Percentiles rank a stretch among this genome's conserved stretches.
phyloP scores from a whole-genome alignment of 257 asterid genomes.

The Gynochthodes officinalis region DNA sequence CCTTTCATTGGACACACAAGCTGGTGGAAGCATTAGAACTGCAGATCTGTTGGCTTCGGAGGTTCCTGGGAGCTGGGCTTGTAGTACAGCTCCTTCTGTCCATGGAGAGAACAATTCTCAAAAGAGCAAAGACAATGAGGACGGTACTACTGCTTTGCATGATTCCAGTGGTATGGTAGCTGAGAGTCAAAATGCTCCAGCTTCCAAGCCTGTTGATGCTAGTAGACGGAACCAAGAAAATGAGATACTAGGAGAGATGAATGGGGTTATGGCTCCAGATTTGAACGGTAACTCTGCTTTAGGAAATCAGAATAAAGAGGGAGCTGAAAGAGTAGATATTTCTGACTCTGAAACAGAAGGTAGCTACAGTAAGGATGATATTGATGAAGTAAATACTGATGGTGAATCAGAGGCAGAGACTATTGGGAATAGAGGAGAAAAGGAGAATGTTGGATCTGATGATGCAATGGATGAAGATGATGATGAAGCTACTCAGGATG shows the following conservation, averaged over 20 bases:
- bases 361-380: conserved; percentile 40
- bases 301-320: conserved; percentile 35
- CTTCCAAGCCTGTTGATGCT: conserved; percentile 33
- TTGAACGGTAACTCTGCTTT: conserved; percentile 50
- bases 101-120: conserved; percentile 73
- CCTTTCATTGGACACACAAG: conserved; percentile 60
- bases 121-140: conserved; percentile 34
- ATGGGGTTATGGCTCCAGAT: conserved; percentile 71
- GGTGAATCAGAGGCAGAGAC: conserved; percentile 62
- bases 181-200: conserved; percentile 55
- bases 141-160: conserved; percentile 34
- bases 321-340: conserved; percentile 35
- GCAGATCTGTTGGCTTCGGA: conserved; percentile 85
- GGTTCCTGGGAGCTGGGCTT: conserved; percentile 92
- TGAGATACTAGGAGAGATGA: conserved; percentile 65
- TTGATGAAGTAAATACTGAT: conserved; percentile 21
- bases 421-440: conserved; percentile 35
- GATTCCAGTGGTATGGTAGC: conserved; percentile 60
- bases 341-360: conserved; percentile 61
- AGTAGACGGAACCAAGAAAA: conserved; percentile 43
- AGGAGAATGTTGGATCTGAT: conserved; percentile 22
- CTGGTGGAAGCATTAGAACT: conserved; percentile 58
- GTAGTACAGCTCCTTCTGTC: conserved; percentile 79
- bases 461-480: conserved; percentile 54
- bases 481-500: conserved; percentile 50